phyloP scores from a whole-genome alignment of 768 basidiomycete species.

The Strobilomyces dryophilus region DNA sequence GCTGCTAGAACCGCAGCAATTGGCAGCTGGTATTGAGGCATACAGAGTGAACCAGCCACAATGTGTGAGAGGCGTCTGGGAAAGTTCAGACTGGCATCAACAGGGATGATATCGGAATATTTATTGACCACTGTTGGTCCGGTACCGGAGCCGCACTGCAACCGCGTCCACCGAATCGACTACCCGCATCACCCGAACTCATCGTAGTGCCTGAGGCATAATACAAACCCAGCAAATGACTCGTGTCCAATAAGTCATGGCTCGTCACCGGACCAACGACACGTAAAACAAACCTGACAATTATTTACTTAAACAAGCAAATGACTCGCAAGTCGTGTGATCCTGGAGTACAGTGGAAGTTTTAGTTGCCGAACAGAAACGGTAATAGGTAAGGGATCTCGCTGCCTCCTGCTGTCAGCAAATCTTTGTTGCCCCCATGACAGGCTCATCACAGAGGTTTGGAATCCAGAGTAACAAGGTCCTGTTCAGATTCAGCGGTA shows the following conservation, averaged over 20 bases:
- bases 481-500: no score
- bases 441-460: no score
- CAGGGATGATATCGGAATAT: constrained; percentile 1
- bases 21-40: constrained; percentile 60
- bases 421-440: no score
- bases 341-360: no score
- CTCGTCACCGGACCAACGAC: neutral
- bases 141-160: constrained; percentile 3
- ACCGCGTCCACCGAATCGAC: neutral
- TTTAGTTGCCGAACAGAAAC: no score
- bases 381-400: no score
- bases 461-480: no score
- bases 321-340: no score
- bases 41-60: constrained; percentile 20
- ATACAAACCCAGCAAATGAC: neutral
- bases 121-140: constrained; percentile 1
- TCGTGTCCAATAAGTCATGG: neutral
- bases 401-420: no score
- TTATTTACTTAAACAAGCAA: no score
- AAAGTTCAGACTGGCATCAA: neutral
- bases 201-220: neutral
- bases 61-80: neutral
- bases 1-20: constrained; percentile 46
- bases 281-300: no score
- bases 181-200: neutral